Evolutionary conservation across 345 rosid genomes (phyloP).

Genomic region (Erodium maritimum): DNA sequence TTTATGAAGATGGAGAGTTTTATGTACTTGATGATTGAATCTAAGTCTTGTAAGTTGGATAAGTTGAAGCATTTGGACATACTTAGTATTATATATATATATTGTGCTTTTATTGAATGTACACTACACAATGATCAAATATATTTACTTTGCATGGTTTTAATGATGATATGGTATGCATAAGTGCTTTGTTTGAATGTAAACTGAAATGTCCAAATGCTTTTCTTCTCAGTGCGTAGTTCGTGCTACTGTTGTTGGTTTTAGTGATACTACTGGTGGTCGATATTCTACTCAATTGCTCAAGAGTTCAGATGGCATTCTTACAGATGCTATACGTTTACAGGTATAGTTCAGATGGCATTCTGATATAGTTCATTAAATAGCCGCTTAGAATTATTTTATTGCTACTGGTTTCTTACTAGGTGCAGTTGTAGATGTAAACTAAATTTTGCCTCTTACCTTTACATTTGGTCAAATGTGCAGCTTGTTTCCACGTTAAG

Average conservation of each 20-base stretch:
- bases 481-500: conserved; percentile 83
- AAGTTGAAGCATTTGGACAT: background rate
- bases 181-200: conserved; percentile 1
- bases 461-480: conserved; percentile 21
- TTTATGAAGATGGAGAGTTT: background rate
- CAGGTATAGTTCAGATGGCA: conserved; percentile 49
- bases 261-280: conserved; percentile 27
- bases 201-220: conserved; percentile 11
- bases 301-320: conserved; percentile 30
- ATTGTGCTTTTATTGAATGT: background rate
- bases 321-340: conserved; percentile 64
- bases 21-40: background rate
- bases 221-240: conserved; percentile 54
- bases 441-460: conserved; percentile 10
- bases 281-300: conserved; percentile 27
- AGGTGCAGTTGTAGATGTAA: conserved; percentile 2
- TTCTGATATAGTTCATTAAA: conserved; percentile 1
- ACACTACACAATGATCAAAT: background rate
- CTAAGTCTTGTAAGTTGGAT: background rate
- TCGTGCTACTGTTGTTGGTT: conserved; percentile 58
- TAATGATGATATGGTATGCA: background rate
- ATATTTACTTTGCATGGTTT: background rate
- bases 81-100: no score
- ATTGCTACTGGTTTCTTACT: background rate
- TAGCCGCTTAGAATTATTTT: background rate